phyloP scores from a whole-genome alignment of 805 yeast genomes.

The Kazachstania taianensis region DNA sequence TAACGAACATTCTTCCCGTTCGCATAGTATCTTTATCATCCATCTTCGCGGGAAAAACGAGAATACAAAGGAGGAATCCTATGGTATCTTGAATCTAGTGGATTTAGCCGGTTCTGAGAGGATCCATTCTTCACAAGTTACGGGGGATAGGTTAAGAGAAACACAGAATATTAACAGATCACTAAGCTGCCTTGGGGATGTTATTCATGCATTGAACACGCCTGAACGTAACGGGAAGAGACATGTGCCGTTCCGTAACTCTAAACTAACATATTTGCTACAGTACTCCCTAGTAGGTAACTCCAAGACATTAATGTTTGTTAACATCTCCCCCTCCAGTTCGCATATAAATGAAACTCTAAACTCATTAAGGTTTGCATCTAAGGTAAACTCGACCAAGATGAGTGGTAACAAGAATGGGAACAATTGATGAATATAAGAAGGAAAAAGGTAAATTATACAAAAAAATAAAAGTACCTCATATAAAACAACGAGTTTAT shows the following conservation, averaged over 20 bases:
- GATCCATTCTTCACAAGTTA: slow-evolving; percentile 59
- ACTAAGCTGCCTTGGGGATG: slow-evolving; percentile 82
- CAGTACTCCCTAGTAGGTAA: slow-evolving; percentile 78
- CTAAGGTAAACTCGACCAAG: slow-evolving; percentile 59
- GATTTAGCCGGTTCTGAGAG: slow-evolving; percentile 96
- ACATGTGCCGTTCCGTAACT: slow-evolving; percentile 90
- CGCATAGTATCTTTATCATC: slow-evolving; percentile 75
- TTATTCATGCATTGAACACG: slow-evolving; percentile 58
- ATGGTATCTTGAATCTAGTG: slow-evolving; percentile 66
- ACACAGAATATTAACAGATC: slow-evolving; percentile 86
- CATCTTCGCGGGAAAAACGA: slow-evolving; percentile 45
- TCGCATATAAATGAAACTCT: slow-evolving; percentile 65
- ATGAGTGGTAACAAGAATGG: no score
- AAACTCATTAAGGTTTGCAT: slow-evolving; percentile 81
- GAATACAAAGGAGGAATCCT: slow-evolving; percentile 36
- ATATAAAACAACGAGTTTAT: not conserved
- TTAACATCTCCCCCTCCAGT: slow-evolving; percentile 63
- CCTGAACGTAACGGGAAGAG: slow-evolving; percentile 14
- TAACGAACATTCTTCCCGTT: slow-evolving; percentile 80
- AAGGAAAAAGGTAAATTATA: slow-evolving; percentile 5
- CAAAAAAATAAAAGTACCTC: not conserved
- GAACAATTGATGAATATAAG: no score
- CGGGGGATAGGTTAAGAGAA: slow-evolving; percentile 73
- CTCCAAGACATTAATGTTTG: slow-evolving; percentile 90
- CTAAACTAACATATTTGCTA: slow-evolving; percentile 78